These are phyloP conservation scores for Pilatotrama ljubarskyi DNA, from an alignment of 768 basidiomycete genomes.

Conservation along the genomic window DNA sequence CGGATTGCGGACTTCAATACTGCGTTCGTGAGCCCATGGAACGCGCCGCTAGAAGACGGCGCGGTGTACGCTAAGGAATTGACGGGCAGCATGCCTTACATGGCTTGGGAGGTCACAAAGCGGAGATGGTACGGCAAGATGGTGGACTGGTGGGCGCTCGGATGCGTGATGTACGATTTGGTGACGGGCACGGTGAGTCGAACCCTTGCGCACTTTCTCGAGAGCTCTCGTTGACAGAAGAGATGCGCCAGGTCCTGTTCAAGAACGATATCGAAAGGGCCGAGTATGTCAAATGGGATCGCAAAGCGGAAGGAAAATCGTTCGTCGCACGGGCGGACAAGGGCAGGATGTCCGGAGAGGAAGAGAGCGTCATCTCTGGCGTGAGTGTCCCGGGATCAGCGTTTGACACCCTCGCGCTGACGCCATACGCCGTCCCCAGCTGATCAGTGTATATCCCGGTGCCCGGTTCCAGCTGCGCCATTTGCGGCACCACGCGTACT, in stretches of 20 bases:
- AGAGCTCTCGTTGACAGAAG: background rate
- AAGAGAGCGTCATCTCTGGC: slow-evolving; percentile 23
- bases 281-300: slow-evolving; percentile 23
- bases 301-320: slow-evolving; percentile 11
- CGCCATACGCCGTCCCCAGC: background rate
- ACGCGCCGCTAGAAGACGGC: slow-evolving; percentile 18
- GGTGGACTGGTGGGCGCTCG: slow-evolving; percentile 34
- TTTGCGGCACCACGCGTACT: slow-evolving; percentile 23
- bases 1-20: slow-evolving; percentile 32
- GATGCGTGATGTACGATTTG: slow-evolving; percentile 29
- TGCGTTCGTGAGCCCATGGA: slow-evolving; percentile 20
- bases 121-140: slow-evolving; percentile 26
- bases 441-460: slow-evolving; percentile 14
- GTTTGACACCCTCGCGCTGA: background rate
- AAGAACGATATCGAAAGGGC: background rate
- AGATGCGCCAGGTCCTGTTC: slow-evolving; percentile 19
- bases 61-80: slow-evolving; percentile 19
- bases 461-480: slow-evolving; percentile 16
- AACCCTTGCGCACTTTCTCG: background rate
- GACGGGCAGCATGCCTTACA: slow-evolving; percentile 28
- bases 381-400: slow-evolving; percentile 9
- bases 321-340: slow-evolving; percentile 11
- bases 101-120: slow-evolving; percentile 27
- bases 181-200: slow-evolving; percentile 31
- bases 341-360: slow-evolving; percentile 5